Base-by-base conservation (phyloP, 306 rosid genomes). In the Medicago lupulina region DNA sequence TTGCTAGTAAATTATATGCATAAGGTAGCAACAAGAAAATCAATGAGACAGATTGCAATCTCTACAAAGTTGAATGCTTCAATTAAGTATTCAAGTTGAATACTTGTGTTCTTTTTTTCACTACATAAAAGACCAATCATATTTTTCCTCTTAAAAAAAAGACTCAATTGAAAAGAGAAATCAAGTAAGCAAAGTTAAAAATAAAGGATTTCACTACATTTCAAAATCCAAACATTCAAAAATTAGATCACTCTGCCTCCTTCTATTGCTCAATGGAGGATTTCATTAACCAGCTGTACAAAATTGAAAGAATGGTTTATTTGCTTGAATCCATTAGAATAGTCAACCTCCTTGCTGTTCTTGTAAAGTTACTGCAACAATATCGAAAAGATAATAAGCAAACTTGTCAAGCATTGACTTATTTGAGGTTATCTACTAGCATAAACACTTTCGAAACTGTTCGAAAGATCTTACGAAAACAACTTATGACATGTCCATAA, bases 261-360 rank as follows among this genome's bases (percentile, higher is more conserved):
- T 76, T 69, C 87, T 43, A 54, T 62, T 71, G 65, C 75, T 73
- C 71, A 41, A 40, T 55, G 61, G 70, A 78, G 79, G 74, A 70
- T 38, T 19, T 77, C 68, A 75, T 80, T 71, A 83, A 69, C 87
- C 85, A 79, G 83, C 88, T 93, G 83, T 86, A 89, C 94, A 90
- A 64, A 64, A 50, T 83, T 64, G 72, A 80, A 86, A 82, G 15
- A 80, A 60, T 72, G 50, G 19, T 76, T 81, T 71, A 15, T 21
- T 78, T 77, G 65, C 73, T 86, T 15, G 95, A 89, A 81, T 92
- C 93, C 87, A 76, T 90, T 76, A 85, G 85, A 89, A 90, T 95
- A 10, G 92, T 95, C 89, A 92, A 76, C 73, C 95, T 88, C 83
- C 89, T 86, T 3, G 95, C 96, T 13, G 92, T 79, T 88, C 80